These are phyloP conservation scores for Aspergillus bridgeri DNA, from an alignment of 495 filamentous ascomycete genomes.

Conservation along the genomic window DNA sequence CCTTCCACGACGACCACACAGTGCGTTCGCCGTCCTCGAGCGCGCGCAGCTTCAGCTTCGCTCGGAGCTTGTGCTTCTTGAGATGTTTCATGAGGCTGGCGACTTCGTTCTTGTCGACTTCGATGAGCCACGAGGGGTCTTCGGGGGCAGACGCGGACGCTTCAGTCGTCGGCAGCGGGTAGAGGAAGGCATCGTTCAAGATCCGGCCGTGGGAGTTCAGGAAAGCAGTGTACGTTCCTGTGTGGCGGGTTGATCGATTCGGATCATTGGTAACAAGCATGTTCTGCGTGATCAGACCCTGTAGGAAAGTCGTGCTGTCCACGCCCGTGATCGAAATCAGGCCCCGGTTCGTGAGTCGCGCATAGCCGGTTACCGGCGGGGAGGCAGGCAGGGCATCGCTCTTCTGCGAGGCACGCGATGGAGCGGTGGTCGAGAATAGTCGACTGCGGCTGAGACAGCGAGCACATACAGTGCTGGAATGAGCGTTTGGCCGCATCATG, in stretches of 20 bases:
- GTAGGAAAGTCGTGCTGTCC: slow-evolving; percentile 80
- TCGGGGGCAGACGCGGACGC: slow-evolving; percentile 20
- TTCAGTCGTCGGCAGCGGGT: slow-evolving; percentile 49
- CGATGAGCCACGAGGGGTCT: slow-evolving; percentile 68
- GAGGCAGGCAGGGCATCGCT: slow-evolving; percentile 21
- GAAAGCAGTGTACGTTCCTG: slow-evolving; percentile 73
- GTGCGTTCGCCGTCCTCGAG: slow-evolving; percentile 59
- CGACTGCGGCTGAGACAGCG: slow-evolving; percentile 25
- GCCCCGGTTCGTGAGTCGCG: slow-evolving; percentile 62
- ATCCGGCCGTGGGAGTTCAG: slow-evolving; percentile 81
- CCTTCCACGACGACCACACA: slow-evolving; percentile 68
- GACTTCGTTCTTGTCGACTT: slow-evolving; percentile 69
- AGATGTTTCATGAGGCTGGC: slow-evolving; percentile 63
- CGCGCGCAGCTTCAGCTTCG: slow-evolving; percentile 66
- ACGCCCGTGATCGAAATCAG: slow-evolving; percentile 74
- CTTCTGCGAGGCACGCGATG: slow-evolving; percentile 15
- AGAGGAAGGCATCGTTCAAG: slow-evolving; percentile 86
- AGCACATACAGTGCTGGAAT: slow-evolving; percentile 23
- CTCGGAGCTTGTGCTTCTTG: slow-evolving; percentile 76
- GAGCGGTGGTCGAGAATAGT: slow-evolving; percentile 32
- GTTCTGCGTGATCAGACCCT: slow-evolving; percentile 79
- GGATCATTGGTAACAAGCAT: slow-evolving; percentile 50
- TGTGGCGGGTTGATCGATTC: slow-evolving; percentile 27
- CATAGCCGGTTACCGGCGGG: slow-evolving; percentile 40
- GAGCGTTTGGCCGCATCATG: slow-evolving; percentile 34